Base-by-base conservation (phyloP, 257 asterid species). In the Cruciata laevipes region DNA sequence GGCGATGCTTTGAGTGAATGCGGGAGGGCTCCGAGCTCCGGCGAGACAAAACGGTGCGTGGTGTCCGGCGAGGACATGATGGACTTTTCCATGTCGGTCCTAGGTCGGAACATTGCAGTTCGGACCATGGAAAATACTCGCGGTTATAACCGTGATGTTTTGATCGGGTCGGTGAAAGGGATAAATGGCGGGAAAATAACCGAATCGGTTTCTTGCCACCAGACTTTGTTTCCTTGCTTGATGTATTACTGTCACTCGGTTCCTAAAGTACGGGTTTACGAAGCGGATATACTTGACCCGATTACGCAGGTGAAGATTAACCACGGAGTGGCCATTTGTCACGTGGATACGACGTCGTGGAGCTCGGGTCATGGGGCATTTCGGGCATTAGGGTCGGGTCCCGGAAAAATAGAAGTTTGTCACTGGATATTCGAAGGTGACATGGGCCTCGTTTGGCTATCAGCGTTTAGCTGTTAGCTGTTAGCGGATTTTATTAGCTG, bases 201-300 rank as follows among this genome's bases (percentile, higher is more conserved):
- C 0, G 82, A 73, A 38, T 86, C 97, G 4, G 97, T 92, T 59
- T 89, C 98, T 0, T 92, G 98, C 31, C 98, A 92, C 47, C 98
- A 92, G 62, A 89, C 89, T 64, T 56, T 92, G 71, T 89, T 52
- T 69, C 96, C 98, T 0, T 84, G 80, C 77, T 37, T 89, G 69
- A 75, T 92, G 7, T 92, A 89, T 81, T 92, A 89, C 44, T 89
- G 98, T 68, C 98, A 92, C 67, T 92, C 98, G 14, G 97, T 92
- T 30, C 98, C 97, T 0, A 80, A 82, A 20, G 98, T 92, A 64
- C 88, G 97, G 85, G 96, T 89, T 24, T 92, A 89, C 77, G 86
- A 89, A 74, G 93, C 93, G 77, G 95, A 89, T 74, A 67, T 92
- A 2, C 53, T 87, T 61, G 96, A 92, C 17, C 88, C 86, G 71